Conservation (phyloP, 345 rosid genomes). For the Euphorbia tirucalli region DNA sequence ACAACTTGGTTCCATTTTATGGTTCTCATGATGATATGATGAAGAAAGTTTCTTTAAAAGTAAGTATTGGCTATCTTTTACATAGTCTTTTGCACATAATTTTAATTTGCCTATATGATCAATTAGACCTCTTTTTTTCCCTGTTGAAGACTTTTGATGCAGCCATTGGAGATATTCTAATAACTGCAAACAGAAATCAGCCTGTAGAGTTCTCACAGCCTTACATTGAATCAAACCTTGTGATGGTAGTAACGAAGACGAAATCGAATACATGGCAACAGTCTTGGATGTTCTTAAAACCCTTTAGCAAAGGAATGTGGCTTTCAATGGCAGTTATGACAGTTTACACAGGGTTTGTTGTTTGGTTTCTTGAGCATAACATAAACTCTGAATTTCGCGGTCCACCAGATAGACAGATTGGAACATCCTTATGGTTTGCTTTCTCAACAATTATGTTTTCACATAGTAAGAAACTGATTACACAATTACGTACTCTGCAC, state of each 20-base stretch:
- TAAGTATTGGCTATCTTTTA: neutral
- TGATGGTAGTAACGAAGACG: constrained; percentile 8
- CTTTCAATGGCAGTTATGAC: constrained; percentile 7
- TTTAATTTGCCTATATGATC: neutral
- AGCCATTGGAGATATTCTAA: constrained; percentile 13
- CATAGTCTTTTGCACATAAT: neutral
- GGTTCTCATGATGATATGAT: constrained; percentile 2
- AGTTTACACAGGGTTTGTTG: constrained; percentile 18
- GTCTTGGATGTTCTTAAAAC: constrained; percentile 15
- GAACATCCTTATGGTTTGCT: constrained; percentile 13
- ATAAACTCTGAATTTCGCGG: neutral
- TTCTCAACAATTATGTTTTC: constrained; percentile 14
- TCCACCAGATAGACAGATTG: neutral
- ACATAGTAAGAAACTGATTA: neutral
- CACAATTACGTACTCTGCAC: too few species aligned
- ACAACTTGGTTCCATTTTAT: constrained; percentile 13
- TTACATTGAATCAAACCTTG: neutral
- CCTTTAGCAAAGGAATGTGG: constrained; percentile 17
- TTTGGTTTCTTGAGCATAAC: constrained; percentile 19
- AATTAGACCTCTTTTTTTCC: neutral
- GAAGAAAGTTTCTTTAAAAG: neutral
- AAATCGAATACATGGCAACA: neutral
- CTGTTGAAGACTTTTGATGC: constrained; percentile 12
- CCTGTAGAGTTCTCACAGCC: constrained; percentile 17
- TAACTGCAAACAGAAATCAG: neutral